Conservation (phyloP, 2,329 filamentous ascomycete species). For the Cytospora piceae region DNA sequence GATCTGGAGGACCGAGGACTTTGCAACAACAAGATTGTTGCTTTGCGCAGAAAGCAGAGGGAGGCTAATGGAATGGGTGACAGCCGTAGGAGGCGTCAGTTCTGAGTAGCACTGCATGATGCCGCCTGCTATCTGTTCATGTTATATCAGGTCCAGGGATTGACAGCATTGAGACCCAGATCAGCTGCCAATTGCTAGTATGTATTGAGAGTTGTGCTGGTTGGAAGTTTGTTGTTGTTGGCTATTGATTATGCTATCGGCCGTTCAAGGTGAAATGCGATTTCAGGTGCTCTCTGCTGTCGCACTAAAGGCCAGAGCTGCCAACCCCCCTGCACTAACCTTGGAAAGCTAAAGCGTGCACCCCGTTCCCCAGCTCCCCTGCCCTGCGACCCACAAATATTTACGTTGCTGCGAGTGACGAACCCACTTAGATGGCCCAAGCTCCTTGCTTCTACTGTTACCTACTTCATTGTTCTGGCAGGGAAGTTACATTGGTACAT, state of each 20-base stretch:
- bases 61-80: conserved; percentile 82
- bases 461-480: neutral
- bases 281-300: conserved; percentile 3
- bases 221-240: conserved; percentile 3
- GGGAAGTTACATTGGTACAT: neutral
- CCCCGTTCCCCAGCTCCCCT: conserved; percentile 1
- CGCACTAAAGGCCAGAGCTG: conserved; percentile 6
- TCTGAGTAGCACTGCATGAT: conserved; percentile 97
- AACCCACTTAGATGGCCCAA: conserved; percentile 22
- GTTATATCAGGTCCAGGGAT: conserved; percentile 31
- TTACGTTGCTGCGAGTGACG: neutral
- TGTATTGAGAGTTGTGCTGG: neutral
- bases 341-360: too few species aligned
- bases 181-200: conserved; percentile 1
- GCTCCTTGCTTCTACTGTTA: conserved; percentile 26
- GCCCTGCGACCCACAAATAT: neutral
- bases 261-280: conserved; percentile 9
- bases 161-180: conserved; percentile 13
- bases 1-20: conserved; percentile 90
- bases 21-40: conserved; percentile 87
- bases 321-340: neutral
- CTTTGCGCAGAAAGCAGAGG: conserved; percentile 76
- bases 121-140: conserved; percentile 36
- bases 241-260: neutral
- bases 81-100: conserved; percentile 89